These are phyloP conservation scores for Sarocladiaceae sp. DNA, from an alignment of 2,329 filamentous ascomycete genomes.

Conservation along the genomic window DNA sequence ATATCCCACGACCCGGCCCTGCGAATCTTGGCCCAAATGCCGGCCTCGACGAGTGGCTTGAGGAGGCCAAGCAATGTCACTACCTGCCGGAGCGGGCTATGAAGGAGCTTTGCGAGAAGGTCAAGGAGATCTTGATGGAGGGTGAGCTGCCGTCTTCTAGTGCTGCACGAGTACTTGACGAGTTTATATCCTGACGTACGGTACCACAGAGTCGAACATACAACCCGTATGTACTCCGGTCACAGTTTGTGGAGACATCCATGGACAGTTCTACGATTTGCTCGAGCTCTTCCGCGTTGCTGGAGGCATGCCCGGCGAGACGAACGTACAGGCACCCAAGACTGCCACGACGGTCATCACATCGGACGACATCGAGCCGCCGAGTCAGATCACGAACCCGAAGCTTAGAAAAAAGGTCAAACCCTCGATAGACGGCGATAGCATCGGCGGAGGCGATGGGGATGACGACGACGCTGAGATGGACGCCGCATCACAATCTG, in stretches of 20 bases:
- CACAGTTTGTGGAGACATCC: constrained; percentile 96
- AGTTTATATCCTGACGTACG: background rate
- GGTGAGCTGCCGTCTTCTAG: constrained; percentile 43
- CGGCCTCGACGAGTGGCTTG: constrained; percentile 92
- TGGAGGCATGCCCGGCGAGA: constrained; percentile 91
- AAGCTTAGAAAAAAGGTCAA: constrained; percentile 84
- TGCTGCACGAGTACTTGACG: background rate
- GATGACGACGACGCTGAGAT: constrained; percentile 46
- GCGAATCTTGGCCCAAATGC: constrained; percentile 80
- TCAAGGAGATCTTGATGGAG: constrained; percentile 99
- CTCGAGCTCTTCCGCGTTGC: constrained; percentile 95
- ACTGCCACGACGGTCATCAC: constrained; percentile 73
- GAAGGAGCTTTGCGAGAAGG: constrained; percentile 98
- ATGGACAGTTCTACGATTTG: constrained; percentile 97
- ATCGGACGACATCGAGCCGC: constrained; percentile 88
- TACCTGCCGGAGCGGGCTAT: constrained; percentile 94
- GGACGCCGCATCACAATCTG: constrained; percentile 25
- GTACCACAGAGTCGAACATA: constrained; percentile 81
- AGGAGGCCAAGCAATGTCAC: constrained; percentile 94
- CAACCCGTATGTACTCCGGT: constrained; percentile 96
- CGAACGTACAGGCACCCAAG: constrained; percentile 62
- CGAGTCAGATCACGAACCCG: constrained; percentile 81
- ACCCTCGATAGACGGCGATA: constrained; percentile 25
- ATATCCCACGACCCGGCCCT: constrained; percentile 82
- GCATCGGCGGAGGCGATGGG: constrained; percentile 47